Conservation (phyloP, 23 red algal species). For the Gracilaria gracilis region DNA sequence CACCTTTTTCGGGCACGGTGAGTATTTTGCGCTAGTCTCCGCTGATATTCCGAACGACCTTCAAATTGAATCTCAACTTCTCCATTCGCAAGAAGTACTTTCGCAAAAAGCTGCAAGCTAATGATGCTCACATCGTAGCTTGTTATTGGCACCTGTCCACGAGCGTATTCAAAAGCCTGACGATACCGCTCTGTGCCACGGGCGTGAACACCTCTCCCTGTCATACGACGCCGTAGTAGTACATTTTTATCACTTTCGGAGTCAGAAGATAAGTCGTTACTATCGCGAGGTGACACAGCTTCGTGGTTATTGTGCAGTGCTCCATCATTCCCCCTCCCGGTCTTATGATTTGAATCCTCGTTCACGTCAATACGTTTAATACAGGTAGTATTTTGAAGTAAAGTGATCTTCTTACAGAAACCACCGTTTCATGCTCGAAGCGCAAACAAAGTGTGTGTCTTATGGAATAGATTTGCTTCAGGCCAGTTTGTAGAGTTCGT, state of each 20-base stretch:
- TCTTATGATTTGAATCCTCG: no score
- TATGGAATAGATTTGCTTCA: conserved; percentile 14
- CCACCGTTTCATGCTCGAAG: background rate
- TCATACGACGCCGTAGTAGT: background rate
- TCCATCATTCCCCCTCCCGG: no score
- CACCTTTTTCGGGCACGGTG: background rate
- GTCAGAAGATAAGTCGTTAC: background rate
- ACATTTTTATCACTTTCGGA: background rate
- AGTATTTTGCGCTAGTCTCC: no score
- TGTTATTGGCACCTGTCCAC: background rate
- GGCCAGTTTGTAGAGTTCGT: background rate
- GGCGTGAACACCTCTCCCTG: no score
- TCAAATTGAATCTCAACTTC: background rate
- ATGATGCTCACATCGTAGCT: background rate
- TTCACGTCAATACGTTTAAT: background rate
- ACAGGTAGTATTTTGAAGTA: background rate
- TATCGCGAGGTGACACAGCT: no score
- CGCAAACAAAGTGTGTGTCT: background rate
- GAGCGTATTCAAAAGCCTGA: background rate
- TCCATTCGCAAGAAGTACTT: background rate
- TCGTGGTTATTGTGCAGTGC: no score
- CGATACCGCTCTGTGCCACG: background rate
- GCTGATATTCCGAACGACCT: background rate
- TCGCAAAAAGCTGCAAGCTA: background rate
- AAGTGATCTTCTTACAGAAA: background rate